These are phyloP conservation scores for Closterium sp. DNA, from an alignment of 139 green algal genomes.

Conservation along the genomic window DNA sequence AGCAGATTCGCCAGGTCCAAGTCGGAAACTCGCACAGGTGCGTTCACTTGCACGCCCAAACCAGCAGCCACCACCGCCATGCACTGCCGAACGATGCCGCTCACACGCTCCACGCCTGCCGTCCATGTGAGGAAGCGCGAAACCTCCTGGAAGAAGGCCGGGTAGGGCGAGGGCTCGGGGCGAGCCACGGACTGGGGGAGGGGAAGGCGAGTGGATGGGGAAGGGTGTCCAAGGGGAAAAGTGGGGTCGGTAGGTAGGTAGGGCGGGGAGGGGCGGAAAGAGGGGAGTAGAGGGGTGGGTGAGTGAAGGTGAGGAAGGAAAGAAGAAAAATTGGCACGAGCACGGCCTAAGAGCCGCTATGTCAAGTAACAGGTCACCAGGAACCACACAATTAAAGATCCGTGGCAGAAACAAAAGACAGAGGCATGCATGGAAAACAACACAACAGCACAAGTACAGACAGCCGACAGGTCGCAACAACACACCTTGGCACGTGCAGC, in stretches of 20 bases:
- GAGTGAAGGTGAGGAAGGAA: too few species aligned
- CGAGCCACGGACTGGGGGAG: neutral
- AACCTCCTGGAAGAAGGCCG: conserved; percentile 58
- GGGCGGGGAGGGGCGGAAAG: too few species aligned
- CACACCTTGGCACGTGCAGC: neutral
- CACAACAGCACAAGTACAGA: too few species aligned
- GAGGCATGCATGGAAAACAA: too few species aligned
- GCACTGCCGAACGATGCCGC: neutral
- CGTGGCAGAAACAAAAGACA: too few species aligned
- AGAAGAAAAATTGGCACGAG: too few species aligned
- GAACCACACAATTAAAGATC: too few species aligned
- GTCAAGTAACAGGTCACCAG: too few species aligned
- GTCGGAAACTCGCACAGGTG: neutral
- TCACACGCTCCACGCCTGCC: conserved; percentile 32
- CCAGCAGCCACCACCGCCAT: neutral
- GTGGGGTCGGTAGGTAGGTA: neutral
- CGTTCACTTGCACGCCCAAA: too few species aligned
- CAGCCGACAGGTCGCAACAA: too few species aligned
- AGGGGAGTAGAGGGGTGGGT: too few species aligned
- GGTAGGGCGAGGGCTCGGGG: conserved; percentile 73
- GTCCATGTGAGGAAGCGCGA: conserved; percentile 52
- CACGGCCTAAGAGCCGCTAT: too few species aligned
- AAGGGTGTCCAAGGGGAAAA: neutral
- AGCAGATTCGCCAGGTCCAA: neutral
- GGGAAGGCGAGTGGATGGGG: neutral